Evolutionary conservation across 225 moss, liverwort and hornwort genomes (phyloP).

Genomic region (Rhytidiadelphus loreus): DNA sequence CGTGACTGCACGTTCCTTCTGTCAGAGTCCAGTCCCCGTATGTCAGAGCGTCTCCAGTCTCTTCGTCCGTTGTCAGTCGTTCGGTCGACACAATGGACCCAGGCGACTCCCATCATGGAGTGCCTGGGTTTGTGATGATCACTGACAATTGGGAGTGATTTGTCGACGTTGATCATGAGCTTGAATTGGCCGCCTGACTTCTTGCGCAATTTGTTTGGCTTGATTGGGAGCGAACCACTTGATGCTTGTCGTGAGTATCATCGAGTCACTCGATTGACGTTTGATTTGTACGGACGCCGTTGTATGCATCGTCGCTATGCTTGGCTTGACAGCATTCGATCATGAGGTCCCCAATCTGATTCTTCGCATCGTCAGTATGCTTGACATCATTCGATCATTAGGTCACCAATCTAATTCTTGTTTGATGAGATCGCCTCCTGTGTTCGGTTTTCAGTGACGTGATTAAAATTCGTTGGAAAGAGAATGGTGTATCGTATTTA

Average conservation of each 20-base stretch:
- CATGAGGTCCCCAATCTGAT: background rate
- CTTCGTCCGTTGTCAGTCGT: conserved; percentile 2
- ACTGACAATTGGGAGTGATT: background rate
- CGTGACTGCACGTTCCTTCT: conserved; percentile 8
- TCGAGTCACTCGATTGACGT: background rate
- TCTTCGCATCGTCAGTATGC: background rate
- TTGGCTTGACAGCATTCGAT: background rate
- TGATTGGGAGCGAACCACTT: conserved; percentile 2
- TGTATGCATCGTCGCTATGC: background rate
- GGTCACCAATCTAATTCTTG: background rate
- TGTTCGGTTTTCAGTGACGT: background rate
- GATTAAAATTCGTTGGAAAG: background rate
- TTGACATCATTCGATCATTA: background rate
- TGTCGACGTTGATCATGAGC: conserved; percentile 1
- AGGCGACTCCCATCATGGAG: background rate
- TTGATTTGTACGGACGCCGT: background rate
- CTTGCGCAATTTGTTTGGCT: background rate
- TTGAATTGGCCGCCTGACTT: background rate
- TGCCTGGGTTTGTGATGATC: background rate
- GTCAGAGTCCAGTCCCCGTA: background rate
- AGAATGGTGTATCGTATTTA: background rate
- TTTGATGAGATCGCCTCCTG: background rate
- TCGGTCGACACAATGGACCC: conserved; percentile 23
- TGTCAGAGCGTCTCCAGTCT: background rate
- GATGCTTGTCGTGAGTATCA: background rate